phyloP scores from a whole-genome alignment of 1,139 yeast genomes.

The Pichia sp. region DNA sequence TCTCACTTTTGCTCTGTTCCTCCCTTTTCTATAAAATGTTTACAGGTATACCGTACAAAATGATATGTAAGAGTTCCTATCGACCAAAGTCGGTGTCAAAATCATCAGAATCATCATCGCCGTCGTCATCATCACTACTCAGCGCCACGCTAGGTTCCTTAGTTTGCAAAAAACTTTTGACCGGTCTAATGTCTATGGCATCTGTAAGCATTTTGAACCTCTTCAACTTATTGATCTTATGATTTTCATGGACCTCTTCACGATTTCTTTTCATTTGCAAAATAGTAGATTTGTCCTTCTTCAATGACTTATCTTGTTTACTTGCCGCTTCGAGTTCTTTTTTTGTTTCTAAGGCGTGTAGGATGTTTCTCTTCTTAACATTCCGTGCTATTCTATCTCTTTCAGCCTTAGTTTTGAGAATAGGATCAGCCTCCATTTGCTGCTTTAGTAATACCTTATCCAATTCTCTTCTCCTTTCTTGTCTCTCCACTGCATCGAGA shows the following conservation, averaged over 20 bases:
- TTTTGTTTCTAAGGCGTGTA: slow-evolving; percentile 9
- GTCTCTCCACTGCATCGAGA: slow-evolving; percentile 26
- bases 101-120: not conserved
- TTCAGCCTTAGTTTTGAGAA: slow-evolving; percentile 13
- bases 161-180: not conserved
- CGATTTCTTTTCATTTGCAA: slow-evolving; percentile 1
- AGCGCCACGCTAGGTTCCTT: slow-evolving; percentile 1
- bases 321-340: slow-evolving; percentile 5
- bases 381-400: slow-evolving; percentile 3
- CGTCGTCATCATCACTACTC: slow-evolving; percentile 5
- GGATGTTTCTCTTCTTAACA: slow-evolving; percentile 11
- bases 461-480: slow-evolving; percentile 12
- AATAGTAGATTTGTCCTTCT: slow-evolving; percentile 3
- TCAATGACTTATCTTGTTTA: slow-evolving; percentile 7
- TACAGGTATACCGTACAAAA: no score
- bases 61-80: no score
- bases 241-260: slow-evolving; percentile 7
- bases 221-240: not conserved
- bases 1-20: no score
- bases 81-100: no score
- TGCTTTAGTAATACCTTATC: slow-evolving; percentile 14
- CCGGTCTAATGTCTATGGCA: not conserved
- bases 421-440: slow-evolving; percentile 13
- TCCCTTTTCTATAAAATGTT: no score
- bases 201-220: not conserved